These are phyloP conservation scores for Fusarium longipes DNA, from an alignment of 2,329 filamentous ascomycete species.

Conservation along the genomic window DNA sequence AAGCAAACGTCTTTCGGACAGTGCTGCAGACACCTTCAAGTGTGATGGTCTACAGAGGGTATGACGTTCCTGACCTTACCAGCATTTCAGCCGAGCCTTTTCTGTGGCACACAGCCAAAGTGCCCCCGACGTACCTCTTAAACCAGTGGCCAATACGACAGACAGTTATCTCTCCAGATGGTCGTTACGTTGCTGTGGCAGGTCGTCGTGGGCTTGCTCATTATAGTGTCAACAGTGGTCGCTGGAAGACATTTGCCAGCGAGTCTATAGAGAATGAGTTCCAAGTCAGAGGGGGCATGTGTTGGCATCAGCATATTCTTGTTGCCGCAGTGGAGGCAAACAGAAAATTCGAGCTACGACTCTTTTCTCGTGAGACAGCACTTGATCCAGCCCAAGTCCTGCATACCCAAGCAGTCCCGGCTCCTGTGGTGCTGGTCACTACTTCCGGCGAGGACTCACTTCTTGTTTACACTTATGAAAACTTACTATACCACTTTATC, in stretches of 20 bases:
- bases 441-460: constrained; percentile 93
- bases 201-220: constrained; percentile 91
- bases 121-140: constrained; percentile 85
- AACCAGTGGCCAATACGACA: constrained; percentile 94
- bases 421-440: constrained; percentile 89
- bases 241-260: constrained; percentile 95
- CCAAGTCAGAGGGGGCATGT: constrained; percentile 94
- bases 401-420: constrained; percentile 80
- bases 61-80: constrained; percentile 89
- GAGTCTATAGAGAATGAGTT: constrained; percentile 88
- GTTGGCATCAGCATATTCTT: constrained; percentile 96
- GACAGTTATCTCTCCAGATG: constrained; percentile 89
- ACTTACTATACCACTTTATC: constrained; percentile 93
- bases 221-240: constrained; percentile 92
- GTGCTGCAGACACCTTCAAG: constrained; percentile 89
- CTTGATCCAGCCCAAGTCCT: constrained; percentile 79
- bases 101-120: constrained; percentile 92
- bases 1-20: constrained; percentile 89
- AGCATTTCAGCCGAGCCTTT: constrained; percentile 92
- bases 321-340: constrained; percentile 92
- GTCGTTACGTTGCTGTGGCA: constrained; percentile 95
- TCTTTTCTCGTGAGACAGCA: constrained; percentile 88
- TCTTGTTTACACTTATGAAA: constrained; percentile 96
- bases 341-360: constrained; percentile 83
- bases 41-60: constrained; percentile 92